phyloP scores from a whole-genome alignment of 2,329 filamentous ascomycete species.

The Colletotrichum horii region DNA sequence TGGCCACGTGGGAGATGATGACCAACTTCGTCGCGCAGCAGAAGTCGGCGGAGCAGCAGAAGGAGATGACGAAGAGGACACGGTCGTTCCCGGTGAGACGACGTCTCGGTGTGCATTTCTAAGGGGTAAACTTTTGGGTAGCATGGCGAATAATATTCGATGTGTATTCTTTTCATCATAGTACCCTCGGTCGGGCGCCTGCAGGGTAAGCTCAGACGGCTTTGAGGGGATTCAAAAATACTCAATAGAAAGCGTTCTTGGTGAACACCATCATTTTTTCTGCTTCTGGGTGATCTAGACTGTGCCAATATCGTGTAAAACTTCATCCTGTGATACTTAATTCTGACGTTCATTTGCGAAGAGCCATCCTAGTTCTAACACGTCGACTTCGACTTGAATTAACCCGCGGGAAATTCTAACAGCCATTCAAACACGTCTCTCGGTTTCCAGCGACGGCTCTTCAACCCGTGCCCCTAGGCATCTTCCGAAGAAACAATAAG shows the following conservation, averaged over 20 bases:
- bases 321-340: neutral
- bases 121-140: neutral
- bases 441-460: neutral
- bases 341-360: neutral
- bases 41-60: neutral
- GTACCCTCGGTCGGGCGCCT: neutral
- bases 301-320: neutral
- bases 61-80: neutral
- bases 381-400: neutral
- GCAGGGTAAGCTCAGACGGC: neutral
- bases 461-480: neutral
- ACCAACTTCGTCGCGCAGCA: conserved; percentile 4
- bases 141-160: conserved; percentile 20
- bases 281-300: neutral
- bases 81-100: conserved; percentile 2
- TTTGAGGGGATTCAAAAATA: neutral
- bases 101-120: conserved; percentile 11
- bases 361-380: rapidly evolving
- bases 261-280: neutral
- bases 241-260: conserved; percentile 2
- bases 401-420: neutral
- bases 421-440: neutral
- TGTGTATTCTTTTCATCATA: conserved; percentile 11
- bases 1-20: conserved; percentile 16
- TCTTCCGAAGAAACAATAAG: neutral